phyloP scores from a whole-genome alignment of 371 early-diverging fungal genomes.

The Zychaea mexicana region DNA sequence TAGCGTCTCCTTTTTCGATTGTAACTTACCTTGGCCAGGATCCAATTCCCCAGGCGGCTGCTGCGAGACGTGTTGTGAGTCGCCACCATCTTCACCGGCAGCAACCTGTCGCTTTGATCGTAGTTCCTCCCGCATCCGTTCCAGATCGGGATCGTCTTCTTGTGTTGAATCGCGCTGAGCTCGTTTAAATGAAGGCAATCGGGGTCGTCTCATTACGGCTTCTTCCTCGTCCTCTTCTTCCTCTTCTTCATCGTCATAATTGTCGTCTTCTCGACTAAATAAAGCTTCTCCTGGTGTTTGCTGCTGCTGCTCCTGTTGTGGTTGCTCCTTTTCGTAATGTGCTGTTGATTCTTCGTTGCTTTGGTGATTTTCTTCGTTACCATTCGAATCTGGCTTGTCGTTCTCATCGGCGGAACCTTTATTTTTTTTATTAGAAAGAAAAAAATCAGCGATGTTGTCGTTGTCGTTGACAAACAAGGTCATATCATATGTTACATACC shows the following conservation, averaged over 20 bases:
- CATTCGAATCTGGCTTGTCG: constrained; percentile 5
- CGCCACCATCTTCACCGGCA: constrained; percentile 22
- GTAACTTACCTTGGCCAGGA: constrained; percentile 15
- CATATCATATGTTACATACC: constrained; percentile 14
- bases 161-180: constrained; percentile 28
- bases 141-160: constrained; percentile 39
- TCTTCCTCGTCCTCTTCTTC: constrained; percentile 6
- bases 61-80: constrained; percentile 37
- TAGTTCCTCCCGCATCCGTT: constrained; percentile 37
- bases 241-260: constrained; percentile 1
- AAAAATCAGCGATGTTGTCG: background rate
- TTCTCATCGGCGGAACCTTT: constrained; percentile 9
- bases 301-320: background rate
- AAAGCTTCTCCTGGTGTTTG: background rate
- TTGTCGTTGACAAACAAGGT: background rate
- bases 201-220: background rate
- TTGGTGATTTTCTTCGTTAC: constrained; percentile 28
- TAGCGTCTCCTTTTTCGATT: constrained; percentile 13
- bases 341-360: constrained; percentile 26
- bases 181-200: constrained; percentile 51
- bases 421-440: background rate
- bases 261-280: background rate
- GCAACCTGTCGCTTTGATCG: constrained; percentile 27
- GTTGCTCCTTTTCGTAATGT: background rate
- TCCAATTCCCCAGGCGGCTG: constrained; percentile 24